phyloP scores from a whole-genome alignment of 1,139 yeast genomes.

The Suzukiozyma palmioleophila region DNA sequence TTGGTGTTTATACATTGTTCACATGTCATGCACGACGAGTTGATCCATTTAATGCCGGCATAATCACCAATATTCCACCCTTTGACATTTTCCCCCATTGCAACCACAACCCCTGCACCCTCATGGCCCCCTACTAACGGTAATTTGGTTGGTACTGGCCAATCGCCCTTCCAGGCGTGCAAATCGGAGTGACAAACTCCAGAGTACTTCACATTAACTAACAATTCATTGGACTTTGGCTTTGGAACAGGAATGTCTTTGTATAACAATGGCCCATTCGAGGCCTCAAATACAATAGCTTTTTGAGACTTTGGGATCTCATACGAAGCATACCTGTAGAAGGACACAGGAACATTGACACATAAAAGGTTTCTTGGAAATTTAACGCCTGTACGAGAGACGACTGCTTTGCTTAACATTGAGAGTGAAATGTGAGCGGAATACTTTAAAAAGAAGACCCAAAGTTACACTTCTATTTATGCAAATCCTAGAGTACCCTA shows the following conservation, averaged over 20 bases:
- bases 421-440: neutral
- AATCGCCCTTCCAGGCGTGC: slow-evolving; percentile 79
- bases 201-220: slow-evolving; percentile 66
- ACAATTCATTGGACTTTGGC: slow-evolving; percentile 64
- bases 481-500: no score
- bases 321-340: slow-evolving; percentile 4
- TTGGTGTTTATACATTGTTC: slow-evolving; percentile 61
- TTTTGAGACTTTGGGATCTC: slow-evolving; percentile 35
- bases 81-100: slow-evolving; percentile 58
- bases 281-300: slow-evolving; percentile 34
- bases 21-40: slow-evolving; percentile 67
- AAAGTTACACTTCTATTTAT: no score
- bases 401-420: slow-evolving; percentile 2
- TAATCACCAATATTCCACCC: slow-evolving; percentile 67
- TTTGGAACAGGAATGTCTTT: slow-evolving; percentile 64
- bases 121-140: slow-evolving; percentile 82
- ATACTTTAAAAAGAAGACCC: no score
- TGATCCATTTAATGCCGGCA: slow-evolving; percentile 76
- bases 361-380: neutral
- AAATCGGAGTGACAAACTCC: slow-evolving; percentile 80
- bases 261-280: slow-evolving; percentile 47
- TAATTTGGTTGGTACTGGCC: slow-evolving; percentile 64
- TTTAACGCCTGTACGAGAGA: neutral
- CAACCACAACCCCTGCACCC: slow-evolving; percentile 80
- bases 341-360: neutral